Base-by-base conservation (phyloP, 2,329 filamentous ascomycete genomes). In the Ascochyta pisi region DNA sequence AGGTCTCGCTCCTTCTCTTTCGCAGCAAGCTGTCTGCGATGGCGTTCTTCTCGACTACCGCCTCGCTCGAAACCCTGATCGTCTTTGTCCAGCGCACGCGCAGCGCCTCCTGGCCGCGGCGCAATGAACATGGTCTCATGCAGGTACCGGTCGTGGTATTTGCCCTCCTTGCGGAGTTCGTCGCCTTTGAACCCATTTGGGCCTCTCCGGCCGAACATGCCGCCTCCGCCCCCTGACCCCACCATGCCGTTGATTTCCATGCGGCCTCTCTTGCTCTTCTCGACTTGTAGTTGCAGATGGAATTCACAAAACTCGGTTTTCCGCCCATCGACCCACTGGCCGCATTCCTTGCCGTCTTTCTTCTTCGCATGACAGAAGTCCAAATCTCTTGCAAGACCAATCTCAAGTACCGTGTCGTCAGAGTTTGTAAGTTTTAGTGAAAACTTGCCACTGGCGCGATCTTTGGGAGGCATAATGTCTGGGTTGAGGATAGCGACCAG, bases 261-360 rank as follows among this genome's bases (percentile, higher is more conserved):
- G 33, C 93, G 84, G 1, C 83, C 81, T 10, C 85, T 81, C 27
- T 85, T 82, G 70, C 86, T 84, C 70, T 91, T 93, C 50, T 87
- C 84, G 3, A 98, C 79, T 24, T 91, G 89, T 24, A 91, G 81
- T 65, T 96, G 92, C 63, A 96, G 86, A 75, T 99, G 95, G 65
- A 89, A 99, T 62, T 96, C 92, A 77, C 95, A 99, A 72, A 90
- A 91, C 66, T 96, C 88, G 0, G 93, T 96, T 67, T 92, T 91
- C 49, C 92, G 87, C 62, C 85, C 86, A 74, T 99, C 94, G 57
- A 99, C 83, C 95, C 95, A 99, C 26, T 85, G 79, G 31, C 84
- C 86, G 75, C 95, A 99, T 42, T 84, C 79, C 53, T 90, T 84
- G 35, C 95, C 94, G 70, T 97, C 92, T 69, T 90, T 94, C 73